phyloP scores from a whole-genome alignment of 352 stramenopile species.

The Bremia lactucae region DNA sequence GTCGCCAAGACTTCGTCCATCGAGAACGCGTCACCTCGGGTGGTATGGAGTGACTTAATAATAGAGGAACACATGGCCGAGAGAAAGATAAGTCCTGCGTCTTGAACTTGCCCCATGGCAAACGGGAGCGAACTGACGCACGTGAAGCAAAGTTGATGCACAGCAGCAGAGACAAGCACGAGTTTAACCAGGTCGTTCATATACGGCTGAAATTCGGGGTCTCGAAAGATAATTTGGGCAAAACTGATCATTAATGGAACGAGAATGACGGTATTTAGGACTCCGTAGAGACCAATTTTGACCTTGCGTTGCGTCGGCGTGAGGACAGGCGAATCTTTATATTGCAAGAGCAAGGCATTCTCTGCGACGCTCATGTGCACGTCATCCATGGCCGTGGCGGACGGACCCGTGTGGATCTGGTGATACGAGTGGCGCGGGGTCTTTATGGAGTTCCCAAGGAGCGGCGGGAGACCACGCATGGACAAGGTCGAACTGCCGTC shows the following conservation, averaged over 20 bases:
- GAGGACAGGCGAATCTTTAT: slow-evolving; percentile 9
- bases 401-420: slow-evolving; percentile 11
- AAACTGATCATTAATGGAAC: slow-evolving; percentile 88
- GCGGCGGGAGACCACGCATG: slow-evolving; percentile 3
- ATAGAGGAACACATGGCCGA: slow-evolving; percentile 90
- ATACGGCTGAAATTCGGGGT: slow-evolving; percentile 86
- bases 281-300: slow-evolving; percentile 77
- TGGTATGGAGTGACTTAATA: slow-evolving; percentile 58
- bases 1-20: slow-evolving; percentile 88
- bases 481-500: slow-evolving; percentile 23
- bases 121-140: slow-evolving; percentile 91
- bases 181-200: slow-evolving; percentile 92
- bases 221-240: slow-evolving; percentile 92
- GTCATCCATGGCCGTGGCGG: slow-evolving; percentile 14
- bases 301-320: slow-evolving; percentile 19
- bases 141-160: slow-evolving; percentile 81
- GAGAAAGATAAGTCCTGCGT: slow-evolving; percentile 98
- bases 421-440: slow-evolving; percentile 48
- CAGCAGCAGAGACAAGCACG: slow-evolving; percentile 76
- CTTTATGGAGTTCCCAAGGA: slow-evolving; percentile 20
- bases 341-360: slow-evolving; percentile 8
- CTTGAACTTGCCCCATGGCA: slow-evolving; percentile 96
- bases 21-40: slow-evolving; percentile 43
- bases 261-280: slow-evolving; percentile 91
- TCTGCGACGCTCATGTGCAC: slow-evolving; percentile 22